These are phyloP conservation scores for Candida tammaniensis DNA, from an alignment of 805 yeast genomes.

Conservation along the genomic window DNA sequence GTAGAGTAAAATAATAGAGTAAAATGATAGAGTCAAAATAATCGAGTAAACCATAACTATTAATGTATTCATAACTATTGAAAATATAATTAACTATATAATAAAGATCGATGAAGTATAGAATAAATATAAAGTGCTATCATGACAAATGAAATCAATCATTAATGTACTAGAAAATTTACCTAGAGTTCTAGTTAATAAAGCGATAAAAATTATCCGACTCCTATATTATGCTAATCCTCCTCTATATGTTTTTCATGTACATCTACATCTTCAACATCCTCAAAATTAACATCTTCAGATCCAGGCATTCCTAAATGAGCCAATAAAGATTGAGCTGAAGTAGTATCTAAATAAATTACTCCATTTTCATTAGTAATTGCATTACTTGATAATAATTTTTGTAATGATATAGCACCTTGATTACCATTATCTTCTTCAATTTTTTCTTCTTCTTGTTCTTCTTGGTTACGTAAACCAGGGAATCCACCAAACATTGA, in stretches of 20 bases:
- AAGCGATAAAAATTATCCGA: no score
- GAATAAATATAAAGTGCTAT: no score
- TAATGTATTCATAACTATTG: no score
- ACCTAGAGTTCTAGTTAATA: no score
- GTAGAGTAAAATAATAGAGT: no score
- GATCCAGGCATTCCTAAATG: constrained; percentile 40
- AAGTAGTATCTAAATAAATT: constrained; percentile 59
- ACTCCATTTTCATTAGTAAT: constrained; percentile 62
- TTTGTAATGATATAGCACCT: constrained; percentile 44
- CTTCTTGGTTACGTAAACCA: constrained; percentile 19
- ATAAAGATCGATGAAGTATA: no score
- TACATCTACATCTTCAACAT: constrained; percentile 21
- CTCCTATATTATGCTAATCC: no score
- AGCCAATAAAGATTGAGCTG: constrained; percentile 62
- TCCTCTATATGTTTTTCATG: constrained; percentile 32
- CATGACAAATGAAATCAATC: no score
- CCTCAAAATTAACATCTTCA: constrained; percentile 26
- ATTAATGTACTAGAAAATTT: no score
- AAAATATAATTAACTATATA: no score
- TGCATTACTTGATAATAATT: constrained; percentile 45
- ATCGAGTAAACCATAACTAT: no score
- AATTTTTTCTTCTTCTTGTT: constrained; percentile 18
- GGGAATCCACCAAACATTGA: constrained; percentile 24
- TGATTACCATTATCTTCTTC: constrained; percentile 28
- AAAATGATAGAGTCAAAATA: no score